A percentile compares a stretch with the other conserved stretches of the same genome.
These are phyloP conservation scores for Cladophialophora yegresii DNA, from an alignment of 2,329 filamentous ascomycete genomes.

Conservation along the genomic window DNA sequence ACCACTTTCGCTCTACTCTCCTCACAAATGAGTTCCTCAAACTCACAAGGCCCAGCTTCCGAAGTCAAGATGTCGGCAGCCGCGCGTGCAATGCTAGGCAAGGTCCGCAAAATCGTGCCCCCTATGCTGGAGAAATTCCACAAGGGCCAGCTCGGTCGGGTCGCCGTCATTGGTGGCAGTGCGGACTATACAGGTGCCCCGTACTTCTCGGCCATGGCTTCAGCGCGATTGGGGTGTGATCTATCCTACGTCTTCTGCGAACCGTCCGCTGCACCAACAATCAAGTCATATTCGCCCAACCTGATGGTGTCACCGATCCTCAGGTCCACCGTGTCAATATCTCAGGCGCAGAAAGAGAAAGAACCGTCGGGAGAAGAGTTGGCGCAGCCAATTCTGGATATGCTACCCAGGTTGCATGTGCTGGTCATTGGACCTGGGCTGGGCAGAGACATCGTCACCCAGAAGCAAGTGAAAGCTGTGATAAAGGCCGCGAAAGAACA, in stretches of 20 bases:
- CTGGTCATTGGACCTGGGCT: slow-evolving; percentile 91
- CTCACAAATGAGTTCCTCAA: slow-evolving; percentile 26
- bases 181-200: slow-evolving; percentile 96
- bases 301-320: slow-evolving; percentile 98
- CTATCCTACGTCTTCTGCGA: slow-evolving; percentile 78
- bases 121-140: slow-evolving; percentile 95
- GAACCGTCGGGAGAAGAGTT: slow-evolving; percentile 63
- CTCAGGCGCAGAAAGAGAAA: slow-evolving; percentile 53
- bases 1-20: background rate
- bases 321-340: slow-evolving; percentile 66
- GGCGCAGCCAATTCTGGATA: slow-evolving; percentile 68
- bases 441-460: slow-evolving; percentile 86
- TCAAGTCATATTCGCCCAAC: slow-evolving; percentile 97
- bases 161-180: slow-evolving; percentile 92
- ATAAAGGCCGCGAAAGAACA: slow-evolving; percentile 74
- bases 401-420: slow-evolving; percentile 85
- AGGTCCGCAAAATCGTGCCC: slow-evolving; percentile 86
- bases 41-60: slow-evolving; percentile 13
- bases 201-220: slow-evolving; percentile 97
- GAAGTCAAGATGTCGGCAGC: slow-evolving; percentile 60
- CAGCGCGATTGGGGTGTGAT: slow-evolving; percentile 70
- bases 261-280: slow-evolving; percentile 77
- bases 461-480: slow-evolving; percentile 77
- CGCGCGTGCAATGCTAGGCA: slow-evolving; percentile 73
- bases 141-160: slow-evolving; percentile 90